Evolutionary conservation across 2,329 filamentous ascomycete genomes (phyloP).

Genomic region (Microcyclospora pomicola): DNA sequence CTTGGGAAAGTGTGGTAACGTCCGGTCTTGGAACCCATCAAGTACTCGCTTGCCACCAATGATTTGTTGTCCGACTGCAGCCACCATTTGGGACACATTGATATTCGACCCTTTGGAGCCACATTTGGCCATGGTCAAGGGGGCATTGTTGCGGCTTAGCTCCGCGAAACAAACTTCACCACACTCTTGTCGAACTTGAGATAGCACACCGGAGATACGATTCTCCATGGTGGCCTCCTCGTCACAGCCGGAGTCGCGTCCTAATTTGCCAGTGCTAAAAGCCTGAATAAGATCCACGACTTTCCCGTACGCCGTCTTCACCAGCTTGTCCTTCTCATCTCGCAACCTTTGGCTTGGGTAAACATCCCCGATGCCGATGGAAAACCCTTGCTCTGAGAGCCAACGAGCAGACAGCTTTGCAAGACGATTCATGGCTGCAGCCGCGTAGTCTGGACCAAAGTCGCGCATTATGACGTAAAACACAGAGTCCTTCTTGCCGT

Average conservation of each 20-base stretch:
- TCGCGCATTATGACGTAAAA: conserved; percentile 96
- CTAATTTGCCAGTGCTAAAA: conserved; percentile 66
- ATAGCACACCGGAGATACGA: conserved; percentile 77
- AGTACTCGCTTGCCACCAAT: conserved; percentile 85
- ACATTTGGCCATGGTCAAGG: conserved; percentile 91
- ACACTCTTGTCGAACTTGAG: conserved; percentile 78
- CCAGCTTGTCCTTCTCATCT: conserved; percentile 59
- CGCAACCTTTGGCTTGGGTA: conserved; percentile 64
- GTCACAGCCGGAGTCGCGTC: conserved; percentile 78
- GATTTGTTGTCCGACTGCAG: conserved; percentile 93
- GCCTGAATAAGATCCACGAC: conserved; percentile 72
- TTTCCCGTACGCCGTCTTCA: conserved; percentile 62
- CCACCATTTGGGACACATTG: conserved; percentile 98
- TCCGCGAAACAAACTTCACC: conserved; percentile 84
- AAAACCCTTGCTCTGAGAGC: conserved; percentile 84
- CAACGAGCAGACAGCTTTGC: conserved; percentile 81
- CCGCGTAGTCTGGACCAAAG: conserved; percentile 79
- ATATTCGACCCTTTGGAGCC: conserved; percentile 95
- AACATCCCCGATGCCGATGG: conserved; percentile 89
- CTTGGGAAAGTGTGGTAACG: conserved; percentile 87
- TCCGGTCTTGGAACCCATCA: conserved; percentile 93
- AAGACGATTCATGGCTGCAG: conserved; percentile 83
- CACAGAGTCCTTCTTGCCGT: conserved; percentile 93
- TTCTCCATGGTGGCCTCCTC: conserved; percentile 88
- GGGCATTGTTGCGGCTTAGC: conserved; percentile 80